Base-by-base conservation (phyloP, 768 basidiomycete genomes). In the Russula virescens region DNA sequence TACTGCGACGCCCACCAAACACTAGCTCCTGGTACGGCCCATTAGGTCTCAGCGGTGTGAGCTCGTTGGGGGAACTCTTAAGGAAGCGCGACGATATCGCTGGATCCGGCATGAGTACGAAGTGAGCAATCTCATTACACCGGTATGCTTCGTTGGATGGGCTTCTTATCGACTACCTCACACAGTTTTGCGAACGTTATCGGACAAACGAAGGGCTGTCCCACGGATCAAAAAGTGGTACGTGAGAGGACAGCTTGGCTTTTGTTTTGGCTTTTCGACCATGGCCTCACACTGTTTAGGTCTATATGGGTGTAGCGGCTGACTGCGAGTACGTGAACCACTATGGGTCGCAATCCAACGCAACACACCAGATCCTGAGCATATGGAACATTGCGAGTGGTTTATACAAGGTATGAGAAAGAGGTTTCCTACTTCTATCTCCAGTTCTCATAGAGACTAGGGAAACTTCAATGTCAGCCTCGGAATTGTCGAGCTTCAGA, bases 221-320 rank as follows among this genome's bases (percentile, higher is more conserved):
- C 91, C 3, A 83, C 73, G 57, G 75, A 80, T 0, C 87, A 88
- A 74, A 83, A 83, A 77, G 82, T 93, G 68, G 84, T 85, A 69
- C 66, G 83, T 75, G 21, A 35, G 14, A 18, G 21, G 43, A 21
- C 28, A 3, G 26, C 49, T 16, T 50, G 18, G 4, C 31, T 50
- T n/a, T 50, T 31, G 4, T 50, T 50, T n/a, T 28, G 8, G 18
- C 10, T 8, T 40, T 48, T 31, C 9, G 18, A 9, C 18, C 50
- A 13, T 5, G 26, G 13, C 25, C 25, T 45, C 55, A 54, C 51
- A 26, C 49, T 7, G 26, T 13, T 48, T 50, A 84, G 82, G 68
- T 83, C 26, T 92, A 87, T 71, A 86, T 94, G 84, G 93, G 93
- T 26, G 88, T 93, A 59, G 92, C 92, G 0, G 87, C 91, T 6